Conservation (phyloP, 164 flowering plant genomes). For the Umbellularia californica region DNA sequence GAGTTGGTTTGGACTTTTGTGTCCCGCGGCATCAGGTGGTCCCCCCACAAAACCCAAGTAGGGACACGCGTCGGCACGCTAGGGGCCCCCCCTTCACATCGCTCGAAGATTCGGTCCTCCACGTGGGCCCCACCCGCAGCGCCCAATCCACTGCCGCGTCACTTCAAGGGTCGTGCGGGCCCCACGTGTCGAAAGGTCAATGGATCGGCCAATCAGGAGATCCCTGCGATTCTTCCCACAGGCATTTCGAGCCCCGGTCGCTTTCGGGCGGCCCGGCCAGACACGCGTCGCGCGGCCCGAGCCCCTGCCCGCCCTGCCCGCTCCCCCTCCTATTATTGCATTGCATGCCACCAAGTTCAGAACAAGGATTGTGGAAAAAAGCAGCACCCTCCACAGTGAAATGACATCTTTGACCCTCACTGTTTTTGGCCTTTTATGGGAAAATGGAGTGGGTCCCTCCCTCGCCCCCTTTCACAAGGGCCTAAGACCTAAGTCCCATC, state of each 20-base stretch:
- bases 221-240: neutral
- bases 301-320: slow-evolving; percentile 11
- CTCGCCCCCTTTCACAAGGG: too few species aligned
- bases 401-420: too few species aligned
- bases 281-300: slow-evolving; percentile 14
- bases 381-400: too few species aligned
- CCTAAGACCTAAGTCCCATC: too few species aligned
- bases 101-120: slow-evolving; percentile 22
- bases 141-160: slow-evolving; percentile 23
- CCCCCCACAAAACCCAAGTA: neutral
- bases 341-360: too few species aligned
- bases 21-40: slow-evolving; percentile 7
- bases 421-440: too few species aligned
- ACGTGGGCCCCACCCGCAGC: slow-evolving; percentile 11
- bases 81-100: neutral
- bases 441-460: too few species aligned
- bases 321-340: slow-evolving; percentile 12
- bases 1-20: slow-evolving; percentile 21
- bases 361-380: too few species aligned
- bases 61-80: slow-evolving; percentile 11
- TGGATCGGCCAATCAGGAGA: slow-evolving; percentile 12
- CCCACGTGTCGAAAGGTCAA: slow-evolving; percentile 13
- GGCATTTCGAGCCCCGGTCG: slow-evolving; percentile 16
- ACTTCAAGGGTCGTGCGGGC: slow-evolving; percentile 8
- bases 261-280: slow-evolving; percentile 3